phyloP scores from a whole-genome alignment of 2,329 filamentous ascomycete species.

The Trichoderma sp. region DNA sequence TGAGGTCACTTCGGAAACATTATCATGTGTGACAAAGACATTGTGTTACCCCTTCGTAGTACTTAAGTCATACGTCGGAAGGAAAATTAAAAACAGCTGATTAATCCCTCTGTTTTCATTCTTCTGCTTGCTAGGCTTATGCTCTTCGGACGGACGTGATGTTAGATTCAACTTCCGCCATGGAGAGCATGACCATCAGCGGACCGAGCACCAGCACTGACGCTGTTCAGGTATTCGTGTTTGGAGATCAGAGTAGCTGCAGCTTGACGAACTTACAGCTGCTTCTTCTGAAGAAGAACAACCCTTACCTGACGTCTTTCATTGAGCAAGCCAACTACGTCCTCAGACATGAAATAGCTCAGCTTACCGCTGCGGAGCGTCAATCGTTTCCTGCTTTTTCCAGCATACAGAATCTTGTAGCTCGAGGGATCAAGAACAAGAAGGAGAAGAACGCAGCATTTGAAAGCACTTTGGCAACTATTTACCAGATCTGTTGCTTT shows the following conservation, averaged over 20 bases:
- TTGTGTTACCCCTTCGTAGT: background rate
- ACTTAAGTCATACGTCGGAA: background rate
- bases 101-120: background rate
- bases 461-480: constrained; percentile 12
- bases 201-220: background rate
- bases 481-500: constrained; percentile 15
- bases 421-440: constrained; percentile 7
- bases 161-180: background rate
- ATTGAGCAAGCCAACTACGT: constrained; percentile 9
- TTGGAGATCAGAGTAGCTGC: constrained; percentile 14
- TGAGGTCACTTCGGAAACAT: background rate
- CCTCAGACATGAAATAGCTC: constrained; percentile 8
- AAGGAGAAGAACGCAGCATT: constrained; percentile 2
- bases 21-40: background rate
- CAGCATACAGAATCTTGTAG: constrained; percentile 14
- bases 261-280: constrained; percentile 3
- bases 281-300: constrained; percentile 6
- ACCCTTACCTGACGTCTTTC: constrained; percentile 11
- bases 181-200: background rate
- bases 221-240: constrained; percentile 1
- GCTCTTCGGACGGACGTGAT: background rate
- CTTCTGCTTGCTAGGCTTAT: background rate
- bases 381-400: constrained; percentile 12
- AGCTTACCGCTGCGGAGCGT: constrained; percentile 1
- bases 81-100: background rate